Percentiles rank a stretch among this genome's conserved stretches.
phyloP scores from a whole-genome alignment of 306 rosid genomes.

The Cucumis hystrix region DNA sequence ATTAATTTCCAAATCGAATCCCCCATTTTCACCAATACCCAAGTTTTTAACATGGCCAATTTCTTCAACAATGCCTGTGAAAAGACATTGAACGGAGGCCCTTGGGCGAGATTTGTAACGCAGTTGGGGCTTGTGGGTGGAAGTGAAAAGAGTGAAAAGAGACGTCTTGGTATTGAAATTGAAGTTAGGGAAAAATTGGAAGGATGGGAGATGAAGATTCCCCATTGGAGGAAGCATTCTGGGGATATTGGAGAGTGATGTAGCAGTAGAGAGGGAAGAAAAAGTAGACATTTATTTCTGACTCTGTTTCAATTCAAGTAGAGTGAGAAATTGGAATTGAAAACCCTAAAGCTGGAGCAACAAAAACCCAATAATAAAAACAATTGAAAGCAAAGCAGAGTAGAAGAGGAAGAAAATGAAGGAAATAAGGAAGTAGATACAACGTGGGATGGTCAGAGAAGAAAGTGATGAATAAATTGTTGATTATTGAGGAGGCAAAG shows the following conservation, averaged over 20 bases:
- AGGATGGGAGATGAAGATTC: not conserved
- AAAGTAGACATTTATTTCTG: not conserved
- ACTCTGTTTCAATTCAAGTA: not conserved
- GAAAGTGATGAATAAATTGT: not conserved
- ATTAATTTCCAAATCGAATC: slow-evolving; percentile 42
- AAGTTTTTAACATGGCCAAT: slow-evolving; percentile 51
- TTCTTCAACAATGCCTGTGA: slow-evolving; percentile 92
- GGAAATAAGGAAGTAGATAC: not conserved
- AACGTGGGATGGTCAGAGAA: not conserved
- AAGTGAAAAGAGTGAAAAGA: slow-evolving; percentile 24
- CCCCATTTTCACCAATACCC: slow-evolving; percentile 35
- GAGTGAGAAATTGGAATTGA: too few species aligned
- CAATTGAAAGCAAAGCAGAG: not conserved
- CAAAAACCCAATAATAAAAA: not conserved
- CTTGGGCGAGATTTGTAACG: not conserved
- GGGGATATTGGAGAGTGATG: slow-evolving; percentile 14
- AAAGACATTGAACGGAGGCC: slow-evolving; percentile 32
- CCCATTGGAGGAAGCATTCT: not conserved
- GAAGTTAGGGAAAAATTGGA: slow-evolving; percentile 21
- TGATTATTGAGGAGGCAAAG: not conserved
- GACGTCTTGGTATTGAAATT: slow-evolving; percentile 22
- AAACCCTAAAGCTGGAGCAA: not conserved
- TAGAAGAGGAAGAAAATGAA: not conserved
- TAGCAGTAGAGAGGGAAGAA: not conserved
- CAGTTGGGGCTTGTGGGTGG: slow-evolving; percentile 5